Evolutionary conservation across 1,139 yeast species (phyloP).

Genomic region (Magnusiomyces paraingens): DNA sequence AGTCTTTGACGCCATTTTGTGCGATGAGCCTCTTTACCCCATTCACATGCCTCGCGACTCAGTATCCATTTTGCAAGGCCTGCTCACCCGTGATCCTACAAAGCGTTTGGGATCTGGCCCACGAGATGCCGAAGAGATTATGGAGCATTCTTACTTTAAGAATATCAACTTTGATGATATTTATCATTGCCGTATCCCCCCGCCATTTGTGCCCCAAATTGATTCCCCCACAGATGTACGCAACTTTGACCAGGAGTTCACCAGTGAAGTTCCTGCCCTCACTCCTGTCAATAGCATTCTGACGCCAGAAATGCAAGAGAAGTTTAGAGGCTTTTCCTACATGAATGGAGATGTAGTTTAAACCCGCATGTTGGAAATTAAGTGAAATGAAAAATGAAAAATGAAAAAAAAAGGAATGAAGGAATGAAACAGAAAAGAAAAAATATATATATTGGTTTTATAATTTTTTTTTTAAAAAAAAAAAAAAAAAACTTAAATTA

Average conservation of each 20-base stretch:
- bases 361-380: not conserved
- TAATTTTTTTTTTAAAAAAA: not conserved
- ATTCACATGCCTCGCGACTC: constrained; percentile 97
- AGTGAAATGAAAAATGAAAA: not conserved
- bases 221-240: constrained; percentile 85
- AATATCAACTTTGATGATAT: constrained; percentile 90
- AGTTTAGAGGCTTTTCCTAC: constrained; percentile 93
- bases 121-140: constrained; percentile 84
- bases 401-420: not conserved
- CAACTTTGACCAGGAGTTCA: constrained; percentile 90
- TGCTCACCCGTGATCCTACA: constrained; percentile 81
- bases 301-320: constrained; percentile 87
- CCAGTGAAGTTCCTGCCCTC: constrained; percentile 88
- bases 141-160: constrained; percentile 90
- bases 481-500: not conserved
- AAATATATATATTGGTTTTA: not conserved
- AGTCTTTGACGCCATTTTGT: constrained; percentile 92
- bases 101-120: constrained; percentile 81
- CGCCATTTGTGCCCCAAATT: constrained; percentile 65
- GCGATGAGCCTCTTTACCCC: constrained; percentile 97
- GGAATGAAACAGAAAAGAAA: not conserved
- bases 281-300: constrained; percentile 90
- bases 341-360: constrained; percentile 52
- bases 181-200: constrained; percentile 61
- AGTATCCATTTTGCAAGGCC: constrained; percentile 84